Evolutionary conservation across 176 grass and related monocot genomes (phyloP), one percentile per base, ranked within the genome.

Genomic region (Coix lacrymajobi): DNA sequence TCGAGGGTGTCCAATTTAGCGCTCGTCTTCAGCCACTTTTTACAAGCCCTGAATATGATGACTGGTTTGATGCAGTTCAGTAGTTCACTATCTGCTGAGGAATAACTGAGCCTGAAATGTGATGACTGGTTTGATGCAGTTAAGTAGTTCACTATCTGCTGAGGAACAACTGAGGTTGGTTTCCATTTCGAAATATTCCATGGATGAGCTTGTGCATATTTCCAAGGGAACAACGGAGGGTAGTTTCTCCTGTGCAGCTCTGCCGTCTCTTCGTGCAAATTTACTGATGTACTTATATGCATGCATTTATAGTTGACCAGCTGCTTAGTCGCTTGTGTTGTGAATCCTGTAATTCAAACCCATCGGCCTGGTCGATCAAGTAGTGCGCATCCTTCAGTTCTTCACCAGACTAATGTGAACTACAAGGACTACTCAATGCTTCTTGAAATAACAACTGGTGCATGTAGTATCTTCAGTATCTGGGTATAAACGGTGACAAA

Each of bases 61-160:
- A 85, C 73, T 98, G 91, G 96, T 98, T 98, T 66, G 96, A 98
- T 51, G 91, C 96, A 66, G 88, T 93, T 49, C 46, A 49, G 46
- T 49, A 49, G 46, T 80, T 91, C 91, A 25, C 80, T 95, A 15
- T 98, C 93, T 80, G 89, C 93, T 68, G 93, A 56, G 2, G 51
- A 49, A 49, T 1, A 49, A 20, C 48, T 56, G 51, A 99, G 93
- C 15, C 82, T 98, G 37, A 98, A 99, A 20, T 93, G 93, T 49
- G 91, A 98, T 75, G 62, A 85, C 73, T 98, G 91, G 96, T 98
- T 98, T 66, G 96, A 98, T 51, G 91, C 96, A 66, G 88, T 93
- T 49, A 15, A 49, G 46, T 49, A 49, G 46, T 80, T 91, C 91
- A 25, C 80, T 95, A 15, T 98, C 93, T 80, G 89, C 93, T 68